A percentile compares a stretch with the other conserved stretches of the same genome.
phyloP scores from a whole-genome alignment of 129 eudicot species.

The Flaveria robusta region DNA sequence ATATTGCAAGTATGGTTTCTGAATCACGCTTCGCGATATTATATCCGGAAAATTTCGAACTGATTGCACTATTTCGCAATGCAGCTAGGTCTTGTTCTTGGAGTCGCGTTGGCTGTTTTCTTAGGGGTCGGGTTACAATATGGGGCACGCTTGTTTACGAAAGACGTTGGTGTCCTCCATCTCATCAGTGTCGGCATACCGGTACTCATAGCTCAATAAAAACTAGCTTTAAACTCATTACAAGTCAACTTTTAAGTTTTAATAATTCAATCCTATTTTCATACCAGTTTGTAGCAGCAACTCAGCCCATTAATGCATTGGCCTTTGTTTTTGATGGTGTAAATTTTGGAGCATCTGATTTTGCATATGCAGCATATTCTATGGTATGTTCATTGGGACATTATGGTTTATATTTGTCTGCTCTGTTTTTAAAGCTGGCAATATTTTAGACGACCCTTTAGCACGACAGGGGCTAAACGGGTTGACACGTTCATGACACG shows the following conservation, averaged over 20 bases:
- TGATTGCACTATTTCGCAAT: conserved; percentile 13
- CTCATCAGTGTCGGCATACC: conserved; percentile 78
- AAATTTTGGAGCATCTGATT: conserved; percentile 93
- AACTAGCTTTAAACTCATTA: not conserved
- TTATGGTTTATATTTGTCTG: not conserved
- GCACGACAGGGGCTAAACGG: no score
- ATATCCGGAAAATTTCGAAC: not conserved
- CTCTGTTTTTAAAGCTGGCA: not conserved
- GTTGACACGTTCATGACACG: not conserved
- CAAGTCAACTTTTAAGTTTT: not conserved
- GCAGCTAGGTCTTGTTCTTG: conserved; percentile 78
- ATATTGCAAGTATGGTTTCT: conserved; percentile 55
- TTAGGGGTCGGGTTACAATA: conserved; percentile 69
- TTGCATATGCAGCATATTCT: conserved; percentile 75
- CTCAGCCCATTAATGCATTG: conserved; percentile 76
- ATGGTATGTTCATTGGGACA: conserved; percentile 48
- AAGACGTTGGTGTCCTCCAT: conserved; percentile 61
- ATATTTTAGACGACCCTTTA: no score
- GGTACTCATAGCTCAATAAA: conserved; percentile 42
- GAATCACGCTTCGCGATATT: not conserved
- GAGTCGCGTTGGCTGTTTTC: conserved; percentile 53
- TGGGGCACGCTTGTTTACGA: conserved; percentile 72
- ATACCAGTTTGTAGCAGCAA: conserved; percentile 73
- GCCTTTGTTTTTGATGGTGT: conserved; percentile 91
- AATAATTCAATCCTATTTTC: not conserved